phyloP scores from a whole-genome alignment of 164 flowering plant species.

The Nymphaea colorata region DNA sequence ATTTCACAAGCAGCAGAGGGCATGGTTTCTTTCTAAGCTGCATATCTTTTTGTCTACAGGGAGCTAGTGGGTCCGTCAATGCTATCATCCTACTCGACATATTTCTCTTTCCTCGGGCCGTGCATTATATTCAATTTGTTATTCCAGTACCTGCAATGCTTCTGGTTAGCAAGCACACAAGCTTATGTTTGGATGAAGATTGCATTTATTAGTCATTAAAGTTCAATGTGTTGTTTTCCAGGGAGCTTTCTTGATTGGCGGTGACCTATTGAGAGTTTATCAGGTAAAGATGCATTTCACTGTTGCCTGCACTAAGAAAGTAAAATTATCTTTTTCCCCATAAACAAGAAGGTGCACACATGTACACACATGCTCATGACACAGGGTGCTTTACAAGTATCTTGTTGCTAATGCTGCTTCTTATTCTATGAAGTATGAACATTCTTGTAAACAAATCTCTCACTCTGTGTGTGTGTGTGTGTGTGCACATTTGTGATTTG shows the following conservation, averaged over 20 bases:
- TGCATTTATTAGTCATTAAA: background rate
- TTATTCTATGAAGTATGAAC: background rate
- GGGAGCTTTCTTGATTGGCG: constrained; percentile 76
- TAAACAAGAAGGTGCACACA: background rate
- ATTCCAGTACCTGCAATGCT: constrained; percentile 84
- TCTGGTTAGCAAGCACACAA: constrained; percentile 32
- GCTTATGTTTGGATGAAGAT: background rate
- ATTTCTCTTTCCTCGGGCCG: constrained; percentile 64
- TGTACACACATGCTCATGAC: no score
- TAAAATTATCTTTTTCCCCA: background rate
- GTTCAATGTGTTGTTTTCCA: constrained; percentile 13
- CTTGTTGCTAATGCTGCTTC: background rate
- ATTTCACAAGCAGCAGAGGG: no score
- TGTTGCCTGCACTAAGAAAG: background rate
- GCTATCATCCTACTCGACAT: constrained; percentile 80
- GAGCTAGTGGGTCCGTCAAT: constrained; percentile 94
- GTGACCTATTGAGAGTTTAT: constrained; percentile 46
- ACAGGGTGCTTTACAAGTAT: background rate
- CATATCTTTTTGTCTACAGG: constrained; percentile 22
- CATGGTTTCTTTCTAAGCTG: no score
- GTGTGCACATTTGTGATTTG: background rate
- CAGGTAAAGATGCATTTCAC: constrained; percentile 31
- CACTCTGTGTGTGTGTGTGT: background rate
- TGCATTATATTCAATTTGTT: constrained; percentile 41
- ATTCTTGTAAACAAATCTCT: background rate